These are phyloP conservation scores for Suillus variegatus DNA, from an alignment of 768 basidiomycete genomes.

Conservation along the genomic window DNA sequence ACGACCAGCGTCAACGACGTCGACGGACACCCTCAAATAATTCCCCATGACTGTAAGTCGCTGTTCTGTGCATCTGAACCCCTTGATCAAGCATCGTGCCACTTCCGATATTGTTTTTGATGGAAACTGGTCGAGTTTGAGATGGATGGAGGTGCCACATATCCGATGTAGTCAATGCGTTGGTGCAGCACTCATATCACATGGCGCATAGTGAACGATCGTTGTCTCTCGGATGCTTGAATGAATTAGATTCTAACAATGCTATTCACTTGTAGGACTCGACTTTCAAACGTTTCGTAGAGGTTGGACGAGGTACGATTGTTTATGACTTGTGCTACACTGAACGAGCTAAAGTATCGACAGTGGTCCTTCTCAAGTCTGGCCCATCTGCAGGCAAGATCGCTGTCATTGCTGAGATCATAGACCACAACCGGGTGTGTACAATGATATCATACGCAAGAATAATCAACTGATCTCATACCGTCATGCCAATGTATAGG, in stretches of 20 bases:
- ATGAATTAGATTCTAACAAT: not conserved
- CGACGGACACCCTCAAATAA: not conserved
- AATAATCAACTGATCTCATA: not conserved
- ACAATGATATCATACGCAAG: not conserved
- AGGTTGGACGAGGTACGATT: slow-evolving; percentile 88
- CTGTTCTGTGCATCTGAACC: not conserved
- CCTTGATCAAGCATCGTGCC: not conserved
- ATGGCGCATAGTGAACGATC: not conserved
- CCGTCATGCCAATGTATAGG: slow-evolving; percentile 46
- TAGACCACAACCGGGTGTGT: slow-evolving; percentile 97
- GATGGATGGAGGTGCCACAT: not conserved
- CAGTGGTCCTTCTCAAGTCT: slow-evolving; percentile 88
- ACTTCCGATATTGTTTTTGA: not conserved
- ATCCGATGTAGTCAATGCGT: not conserved
- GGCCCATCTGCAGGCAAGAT: slow-evolving; percentile 87
- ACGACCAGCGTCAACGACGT: slow-evolving; percentile 2
- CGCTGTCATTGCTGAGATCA: slow-evolving; percentile 95
- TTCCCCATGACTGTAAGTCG: slow-evolving; percentile 1
- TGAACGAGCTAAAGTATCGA: not conserved
- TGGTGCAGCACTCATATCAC: not conserved
- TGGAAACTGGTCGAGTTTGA: not conserved
- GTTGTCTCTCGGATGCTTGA: not conserved
- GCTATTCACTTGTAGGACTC: slow-evolving; percentile 51
- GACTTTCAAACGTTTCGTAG: slow-evolving; percentile 95
- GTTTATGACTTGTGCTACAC: not conserved